Evolutionary conservation across 805 yeast genomes (phyloP), one percentile per base, ranked within the genome.

Genomic region (Brettanomyces nanus): DNA sequence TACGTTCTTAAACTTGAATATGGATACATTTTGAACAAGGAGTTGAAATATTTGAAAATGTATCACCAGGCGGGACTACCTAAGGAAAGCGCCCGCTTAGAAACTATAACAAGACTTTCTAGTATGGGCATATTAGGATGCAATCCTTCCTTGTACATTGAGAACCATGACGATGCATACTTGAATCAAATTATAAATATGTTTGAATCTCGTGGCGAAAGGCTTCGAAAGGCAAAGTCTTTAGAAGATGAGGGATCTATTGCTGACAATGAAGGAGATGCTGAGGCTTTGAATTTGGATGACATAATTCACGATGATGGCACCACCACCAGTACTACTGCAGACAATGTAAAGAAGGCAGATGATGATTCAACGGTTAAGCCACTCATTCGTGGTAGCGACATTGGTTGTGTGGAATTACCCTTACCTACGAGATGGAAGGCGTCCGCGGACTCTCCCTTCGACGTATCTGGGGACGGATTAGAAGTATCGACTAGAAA

Each of bases 341-440:
- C 33, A 11, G 19, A n/a, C n/a, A n/a, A n/a, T n/a, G n/a, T n/a
- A n/a, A n/a, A n/a, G n/a, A n/a, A n/a, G n/a, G n/a, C n/a, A n/a
- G n/a, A n/a, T n/a, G n/a, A n/a, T n/a, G n/a, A n/a, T n/a, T n/a
- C n/a, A n/a, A n/a, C n/a, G n/a, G n/a, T n/a, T n/a, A n/a, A n/a
- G n/a, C n/a, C n/a, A n/a, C n/a, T n/a, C n/a, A n/a, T n/a, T n/a
- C n/a, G n/a, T n/a, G n/a, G 15, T n/a, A 14, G 26, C 17, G 28
- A 19, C n/a, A 22, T 13, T 10, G 23, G 30, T 28, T 22, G 15
- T 6, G 34, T 15, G 11, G 26, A 23, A 21, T 18, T 45, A 27
- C 48, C 54, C 9, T 43, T 57, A 15, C 62, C 62, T 7, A 46
- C 56, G 1, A 37, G 46, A 15, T 57, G 62, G 62, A 28, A 41